phyloP scores from a whole-genome alignment of 2,329 filamentous ascomycete species.

The Berkeleyomyces rouxiae region DNA sequence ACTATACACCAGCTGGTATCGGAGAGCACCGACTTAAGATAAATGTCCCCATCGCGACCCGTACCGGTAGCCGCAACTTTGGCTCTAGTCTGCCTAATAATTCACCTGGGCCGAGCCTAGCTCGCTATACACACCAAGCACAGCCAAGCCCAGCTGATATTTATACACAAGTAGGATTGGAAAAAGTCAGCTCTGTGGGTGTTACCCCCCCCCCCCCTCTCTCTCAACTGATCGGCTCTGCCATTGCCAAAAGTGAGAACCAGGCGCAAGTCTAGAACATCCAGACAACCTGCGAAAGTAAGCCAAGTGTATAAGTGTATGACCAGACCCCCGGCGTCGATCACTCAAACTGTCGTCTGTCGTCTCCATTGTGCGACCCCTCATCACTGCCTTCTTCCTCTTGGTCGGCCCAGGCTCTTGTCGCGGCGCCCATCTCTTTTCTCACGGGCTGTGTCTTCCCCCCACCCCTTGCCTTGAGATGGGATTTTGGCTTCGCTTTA shows the following conservation, averaged over 20 bases:
- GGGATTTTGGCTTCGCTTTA: constrained; percentile 1
- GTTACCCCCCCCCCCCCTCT: background rate
- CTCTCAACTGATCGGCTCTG: background rate
- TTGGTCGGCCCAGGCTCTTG: background rate
- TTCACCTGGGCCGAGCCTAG: background rate
- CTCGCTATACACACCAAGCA: background rate
- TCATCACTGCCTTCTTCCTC: background rate
- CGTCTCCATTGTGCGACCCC: background rate
- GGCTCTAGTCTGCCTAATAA: background rate
- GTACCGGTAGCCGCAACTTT: background rate
- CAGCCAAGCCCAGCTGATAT: background rate
- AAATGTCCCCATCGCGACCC: background rate
- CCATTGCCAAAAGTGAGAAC: background rate
- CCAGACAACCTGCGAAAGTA: background rate
- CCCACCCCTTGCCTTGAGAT: background rate
- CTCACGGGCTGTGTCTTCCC: background rate
- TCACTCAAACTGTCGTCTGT: background rate
- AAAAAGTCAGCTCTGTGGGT: too few species aligned
- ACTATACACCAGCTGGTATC: too few species aligned
- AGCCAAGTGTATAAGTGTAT: too few species aligned
- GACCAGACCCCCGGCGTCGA: background rate
- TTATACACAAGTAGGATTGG: background rate
- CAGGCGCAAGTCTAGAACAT: background rate
- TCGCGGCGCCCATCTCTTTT: background rate
- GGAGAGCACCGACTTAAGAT: too few species aligned